Percentiles rank a stretch among this genome's conserved stretches.
phyloP scores from a whole-genome alignment of 2,329 filamentous ascomycete species.

The Colletotrichum limetticola region DNA sequence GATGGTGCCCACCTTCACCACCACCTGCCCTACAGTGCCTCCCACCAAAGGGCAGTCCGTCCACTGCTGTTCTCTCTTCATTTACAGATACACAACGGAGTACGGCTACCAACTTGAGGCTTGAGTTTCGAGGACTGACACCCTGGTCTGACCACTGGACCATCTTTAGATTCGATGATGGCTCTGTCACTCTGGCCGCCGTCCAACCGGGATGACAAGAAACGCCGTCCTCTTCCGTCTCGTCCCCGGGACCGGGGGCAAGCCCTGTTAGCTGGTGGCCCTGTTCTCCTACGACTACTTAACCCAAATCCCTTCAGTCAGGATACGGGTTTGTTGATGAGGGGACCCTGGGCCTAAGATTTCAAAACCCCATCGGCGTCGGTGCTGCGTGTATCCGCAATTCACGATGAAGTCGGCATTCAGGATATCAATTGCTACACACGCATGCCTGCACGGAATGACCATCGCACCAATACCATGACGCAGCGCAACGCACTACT shows the following conservation, averaged over 20 bases:
- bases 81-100: too few relatives aligned
- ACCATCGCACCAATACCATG: not conserved
- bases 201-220: conserved; percentile 16
- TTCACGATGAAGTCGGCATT: not conserved
- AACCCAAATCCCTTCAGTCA: conserved; percentile 12
- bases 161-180: not conserved
- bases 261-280: not conserved
- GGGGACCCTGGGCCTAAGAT: conserved; percentile 3
- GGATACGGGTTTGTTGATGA: conserved; percentile 7
- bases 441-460: not conserved
- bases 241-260: conserved; percentile 19
- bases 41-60: not conserved
- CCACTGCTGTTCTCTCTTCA: not conserved
- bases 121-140: not conserved
- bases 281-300: not conserved
- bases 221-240: conserved; percentile 26
- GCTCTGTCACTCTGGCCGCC: conserved; percentile 5
- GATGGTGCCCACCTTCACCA: not conserved
- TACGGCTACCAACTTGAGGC: not conserved
- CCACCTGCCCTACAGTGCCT: not conserved
- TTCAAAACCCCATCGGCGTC: conserved; percentile 6
- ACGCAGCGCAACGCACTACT: not conserved
- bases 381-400: not conserved
- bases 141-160: not conserved
- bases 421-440: not conserved